Base-by-base conservation (phyloP, 192 early-diverging fungal genomes). In the Backusella sp. region DNA sequence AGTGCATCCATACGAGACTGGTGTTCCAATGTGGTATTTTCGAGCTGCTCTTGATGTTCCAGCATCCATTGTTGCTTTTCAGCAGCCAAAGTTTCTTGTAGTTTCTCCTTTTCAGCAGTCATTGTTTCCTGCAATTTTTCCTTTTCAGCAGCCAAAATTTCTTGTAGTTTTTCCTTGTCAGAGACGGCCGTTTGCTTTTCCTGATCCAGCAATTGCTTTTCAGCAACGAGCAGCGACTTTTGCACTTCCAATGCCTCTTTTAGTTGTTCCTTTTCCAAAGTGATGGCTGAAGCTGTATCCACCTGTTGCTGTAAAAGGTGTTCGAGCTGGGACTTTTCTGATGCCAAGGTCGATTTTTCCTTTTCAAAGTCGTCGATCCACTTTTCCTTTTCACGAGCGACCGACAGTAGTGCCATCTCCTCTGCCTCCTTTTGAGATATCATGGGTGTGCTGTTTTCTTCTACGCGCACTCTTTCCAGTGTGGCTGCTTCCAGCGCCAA, bases 61-160 rank as follows among this genome's bases (percentile, higher is more conserved):
- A n/a, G 19, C 19, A 7, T 32, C 32, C 32, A 32, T 32, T 32
- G 9, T 2, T 46, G 36, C 9, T 71, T 71, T 28, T 71, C 70
- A 4, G 39, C 32, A 36, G 52, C 19, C 26, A 76, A 21, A 12
- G 67, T 66, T 41, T 75, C 74, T n/a, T 49, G 46, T 14, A 62
- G 14, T 28, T 26, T 53, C 0, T 53, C 52, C n/a, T 71, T 71
- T 28, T 71, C 70, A 4, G 39, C 32, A 36, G 52, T 7, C 15
- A 76, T 12, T 21, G 67, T 66, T 41, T 75, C 74, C 6, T 49
- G 46, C 9, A 62, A 28, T 4, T 12, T 53, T 9, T 53, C 52
- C n/a, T 70, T 70, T 28, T 70, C 69, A 3, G 37, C 30, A 36
- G 52, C 17, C 26, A 76, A n/a, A n/a, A 46, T 66, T 41, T 75